Percentiles rank a stretch among this genome's conserved stretches.
phyloP scores from a whole-genome alignment of 345 rosid species.

The Gossypium anomalum region DNA sequence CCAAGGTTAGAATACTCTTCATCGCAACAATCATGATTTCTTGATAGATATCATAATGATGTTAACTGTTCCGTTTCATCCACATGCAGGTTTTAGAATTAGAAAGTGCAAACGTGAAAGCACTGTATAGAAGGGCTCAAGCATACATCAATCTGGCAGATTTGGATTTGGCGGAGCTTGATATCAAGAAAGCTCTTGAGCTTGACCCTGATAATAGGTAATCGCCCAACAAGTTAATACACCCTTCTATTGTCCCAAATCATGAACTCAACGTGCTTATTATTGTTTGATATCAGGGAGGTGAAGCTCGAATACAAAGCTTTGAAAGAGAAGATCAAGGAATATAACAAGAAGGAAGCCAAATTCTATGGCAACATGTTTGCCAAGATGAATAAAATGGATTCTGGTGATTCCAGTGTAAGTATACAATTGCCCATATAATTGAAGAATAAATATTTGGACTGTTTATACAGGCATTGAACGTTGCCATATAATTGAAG shows the following conservation, averaged over 20 bases:
- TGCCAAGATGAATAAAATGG: constrained; percentile 54
- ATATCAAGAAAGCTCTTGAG: constrained; percentile 78
- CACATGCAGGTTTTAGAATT: constrained; percentile 54
- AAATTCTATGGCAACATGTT: constrained; percentile 80
- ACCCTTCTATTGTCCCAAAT: neutral
- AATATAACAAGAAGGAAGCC: constrained; percentile 82
- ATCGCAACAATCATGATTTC: neutral
- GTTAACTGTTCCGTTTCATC: neutral
- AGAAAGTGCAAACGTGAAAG: constrained; percentile 69
- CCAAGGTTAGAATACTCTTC: constrained; percentile 40
- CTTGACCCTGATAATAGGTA: constrained; percentile 77
- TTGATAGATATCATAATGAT: neutral
- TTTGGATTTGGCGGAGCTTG: constrained; percentile 76
- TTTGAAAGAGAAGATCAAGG: constrained; percentile 77
- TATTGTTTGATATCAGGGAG: constrained; percentile 46
- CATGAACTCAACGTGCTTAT: neutral
- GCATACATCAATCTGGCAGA: constrained; percentile 67
- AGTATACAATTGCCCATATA: neutral
- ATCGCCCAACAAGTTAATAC: neutral
- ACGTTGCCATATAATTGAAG: no score
- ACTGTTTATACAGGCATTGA: no score
- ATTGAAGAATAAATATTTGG: no score
- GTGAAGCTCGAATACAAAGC: constrained; percentile 70
- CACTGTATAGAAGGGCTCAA: constrained; percentile 73
- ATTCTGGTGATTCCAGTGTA: constrained; percentile 22